A percentile compares a stretch with the other conserved stretches of the same genome.
These are phyloP conservation scores for Senecio squalidus DNA, from an alignment of 140 eudicot genomes.

Conservation along the genomic window DNA sequence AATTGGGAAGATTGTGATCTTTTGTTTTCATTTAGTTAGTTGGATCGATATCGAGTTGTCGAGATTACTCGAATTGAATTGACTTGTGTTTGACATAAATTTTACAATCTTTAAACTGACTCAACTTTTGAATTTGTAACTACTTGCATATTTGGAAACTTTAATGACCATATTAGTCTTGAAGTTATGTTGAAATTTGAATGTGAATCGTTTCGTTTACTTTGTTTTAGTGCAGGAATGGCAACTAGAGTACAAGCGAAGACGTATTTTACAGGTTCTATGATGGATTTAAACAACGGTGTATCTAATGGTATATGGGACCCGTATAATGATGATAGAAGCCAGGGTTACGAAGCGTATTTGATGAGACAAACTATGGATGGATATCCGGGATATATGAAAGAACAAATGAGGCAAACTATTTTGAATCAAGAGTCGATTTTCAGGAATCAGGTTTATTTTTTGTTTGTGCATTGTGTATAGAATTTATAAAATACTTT, in stretches of 20 bases:
- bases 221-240: constrained; percentile 51
- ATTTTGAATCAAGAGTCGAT: constrained; percentile 61
- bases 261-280: constrained; percentile 35
- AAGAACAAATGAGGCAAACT: constrained; percentile 51
- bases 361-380: constrained; percentile 27
- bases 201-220: background rate
- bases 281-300: constrained; percentile 39
- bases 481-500: background rate
- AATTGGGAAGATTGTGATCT: constrained; percentile 3
- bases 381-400: constrained; percentile 26
- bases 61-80: background rate
- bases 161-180: no score
- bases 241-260: constrained; percentile 58
- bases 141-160: no score
- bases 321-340: constrained; percentile 33
- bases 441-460: constrained; percentile 63
- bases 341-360: constrained; percentile 20
- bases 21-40: constrained; percentile 8
- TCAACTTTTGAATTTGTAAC: background rate
- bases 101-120: background rate
- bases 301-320: constrained; percentile 41
- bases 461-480: background rate
- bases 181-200: no score
- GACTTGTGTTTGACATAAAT: background rate
- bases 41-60: constrained; percentile 18